Evolutionary conservation across 2,329 filamentous ascomycete genomes (phyloP), one percentile per base, ranked within the genome.

Genomic region (Pseudopithomyces maydicus): DNA sequence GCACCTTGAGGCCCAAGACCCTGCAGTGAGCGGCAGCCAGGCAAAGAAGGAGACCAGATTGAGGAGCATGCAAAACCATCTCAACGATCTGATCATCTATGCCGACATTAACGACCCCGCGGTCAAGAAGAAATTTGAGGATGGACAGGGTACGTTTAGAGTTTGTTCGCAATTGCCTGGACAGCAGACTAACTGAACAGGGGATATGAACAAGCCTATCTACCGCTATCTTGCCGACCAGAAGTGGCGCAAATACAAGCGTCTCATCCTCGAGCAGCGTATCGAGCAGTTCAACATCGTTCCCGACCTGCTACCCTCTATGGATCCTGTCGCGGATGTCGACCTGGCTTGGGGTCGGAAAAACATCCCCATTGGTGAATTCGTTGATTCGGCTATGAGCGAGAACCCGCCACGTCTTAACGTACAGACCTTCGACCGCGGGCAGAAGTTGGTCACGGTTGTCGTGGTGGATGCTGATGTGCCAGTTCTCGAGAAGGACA

Each of bases 31-130:
- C 47, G 89, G 88, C 35, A 89, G 89, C 5, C 82, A 88, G 71
- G 83, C 82, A 67, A 91, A 91, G 32, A 48, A 78, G 84, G 90
- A 69, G 82, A 81, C 56, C 84, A 36, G 85, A 63, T 70, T 98
- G 58, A 79, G 80, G 44, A 90, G 88, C 65, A 85, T 97, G 87
- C 82, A 85, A 70, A 80, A 84, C 64, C 81, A 91, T 67, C 73
- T 97, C 54, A 89, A 96, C 73, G 77, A 88, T 53, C 81, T 97
- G 73, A 96, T 97, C 84, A 89, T 99, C 38, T 79, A 90, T 60
- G 93, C 92, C 22, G 95, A 99, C 72, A 92, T 96, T 77, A 98
- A 98, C 75, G 95, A 98, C 72, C 95, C 95, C 0, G 68, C 92
- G 36, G 91, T 98, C 59, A 97, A 97, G 85, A 91, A 92, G 79